Percentiles rank a stretch among this genome's conserved stretches.
Conservation (phyloP, 768 basidiomycete genomes). For the Mycena capillaripes region DNA sequence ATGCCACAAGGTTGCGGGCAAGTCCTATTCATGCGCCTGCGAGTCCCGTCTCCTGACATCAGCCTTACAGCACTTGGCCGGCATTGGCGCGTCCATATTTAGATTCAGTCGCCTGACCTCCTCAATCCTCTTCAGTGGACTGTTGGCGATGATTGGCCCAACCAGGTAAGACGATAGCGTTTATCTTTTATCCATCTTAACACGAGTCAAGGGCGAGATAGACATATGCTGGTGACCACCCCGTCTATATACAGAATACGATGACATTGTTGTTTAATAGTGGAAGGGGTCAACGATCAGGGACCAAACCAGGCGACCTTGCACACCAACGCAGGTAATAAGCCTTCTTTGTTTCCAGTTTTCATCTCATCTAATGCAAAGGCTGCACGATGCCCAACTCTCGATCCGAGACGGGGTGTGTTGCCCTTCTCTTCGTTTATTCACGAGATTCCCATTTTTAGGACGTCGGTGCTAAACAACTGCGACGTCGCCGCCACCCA, state of each 20-base stretch:
- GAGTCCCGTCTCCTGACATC: background rate
- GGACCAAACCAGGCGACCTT: constrained; percentile 66
- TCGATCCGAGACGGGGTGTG: constrained; percentile 63
- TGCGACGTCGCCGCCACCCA: constrained; percentile 63
- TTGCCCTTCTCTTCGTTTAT: background rate
- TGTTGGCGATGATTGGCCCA: constrained; percentile 65
- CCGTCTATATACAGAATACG: too few relatives aligned
- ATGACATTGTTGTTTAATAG: too few relatives aligned
- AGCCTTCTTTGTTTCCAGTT: background rate
- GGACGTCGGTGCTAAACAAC: constrained; percentile 55
- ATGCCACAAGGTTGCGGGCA: constrained; percentile 75
- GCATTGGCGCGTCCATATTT: constrained; percentile 46
- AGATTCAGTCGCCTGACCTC: constrained; percentile 3
- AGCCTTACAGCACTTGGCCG: constrained; percentile 59
- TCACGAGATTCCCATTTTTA: constrained; percentile 33
- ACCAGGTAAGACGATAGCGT: constrained; percentile 49
- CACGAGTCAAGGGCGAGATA: constrained; percentile 58
- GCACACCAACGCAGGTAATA: constrained; percentile 66
- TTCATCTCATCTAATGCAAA: constrained; percentile 27
- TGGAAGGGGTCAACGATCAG: constrained; percentile 72
- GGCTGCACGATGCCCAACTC: constrained; percentile 68
- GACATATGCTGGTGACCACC: too few relatives aligned
- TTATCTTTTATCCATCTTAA: background rate
- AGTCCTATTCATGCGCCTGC: constrained; percentile 31
- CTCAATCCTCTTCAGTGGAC: constrained; percentile 57